These are phyloP conservation scores for Xanthoconium purpureum DNA, from an alignment of 768 basidiomycete genomes.

Conservation along the genomic window DNA sequence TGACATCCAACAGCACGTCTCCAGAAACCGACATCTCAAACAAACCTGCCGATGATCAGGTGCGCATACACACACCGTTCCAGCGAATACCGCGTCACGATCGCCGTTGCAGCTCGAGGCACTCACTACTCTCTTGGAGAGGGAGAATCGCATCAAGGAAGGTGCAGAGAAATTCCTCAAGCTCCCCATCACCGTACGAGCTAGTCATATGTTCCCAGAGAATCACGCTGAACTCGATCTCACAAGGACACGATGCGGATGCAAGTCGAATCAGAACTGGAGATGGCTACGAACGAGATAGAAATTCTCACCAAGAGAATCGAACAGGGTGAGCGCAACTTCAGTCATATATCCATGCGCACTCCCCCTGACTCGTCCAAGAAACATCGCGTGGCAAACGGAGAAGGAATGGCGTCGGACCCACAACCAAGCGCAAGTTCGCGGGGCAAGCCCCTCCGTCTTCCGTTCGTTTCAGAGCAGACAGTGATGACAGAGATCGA, in stretches of 20 bases:
- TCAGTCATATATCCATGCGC: neutral
- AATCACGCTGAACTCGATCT: slow-evolving; percentile 7
- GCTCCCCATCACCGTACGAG: slow-evolving; percentile 52
- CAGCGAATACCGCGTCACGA: slow-evolving; percentile 3
- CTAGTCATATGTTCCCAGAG: slow-evolving; percentile 1
- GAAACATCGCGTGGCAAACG: slow-evolving; percentile 31
- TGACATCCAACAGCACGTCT: slow-evolving; percentile 23
- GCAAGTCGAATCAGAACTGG: slow-evolving; percentile 75
- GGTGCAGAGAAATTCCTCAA: slow-evolving; percentile 88
- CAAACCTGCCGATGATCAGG: slow-evolving; percentile 30
- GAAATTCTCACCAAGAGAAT: slow-evolving; percentile 53
- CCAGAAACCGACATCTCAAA: slow-evolving; percentile 24
- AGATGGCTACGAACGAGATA: slow-evolving; percentile 73
- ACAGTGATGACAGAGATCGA: slow-evolving; percentile 36
- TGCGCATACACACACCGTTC: slow-evolving; percentile 11
- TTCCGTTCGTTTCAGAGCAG: slow-evolving; percentile 28
- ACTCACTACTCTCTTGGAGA: slow-evolving; percentile 63
- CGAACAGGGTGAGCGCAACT: slow-evolving; percentile 39
- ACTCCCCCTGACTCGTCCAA: slow-evolving; percentile 2
- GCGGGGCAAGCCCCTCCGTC: slow-evolving; percentile 33
- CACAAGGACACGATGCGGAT: slow-evolving; percentile 59
- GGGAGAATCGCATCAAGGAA: slow-evolving; percentile 83
- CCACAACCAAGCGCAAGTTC: slow-evolving; percentile 30
- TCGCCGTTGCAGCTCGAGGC: slow-evolving; percentile 51
- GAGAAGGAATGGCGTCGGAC: slow-evolving; percentile 28